A percentile compares a stretch with the other conserved stretches of the same genome.
Conservation (phyloP, 257 asterid genomes). For the Gentiana dahurica region DNA sequence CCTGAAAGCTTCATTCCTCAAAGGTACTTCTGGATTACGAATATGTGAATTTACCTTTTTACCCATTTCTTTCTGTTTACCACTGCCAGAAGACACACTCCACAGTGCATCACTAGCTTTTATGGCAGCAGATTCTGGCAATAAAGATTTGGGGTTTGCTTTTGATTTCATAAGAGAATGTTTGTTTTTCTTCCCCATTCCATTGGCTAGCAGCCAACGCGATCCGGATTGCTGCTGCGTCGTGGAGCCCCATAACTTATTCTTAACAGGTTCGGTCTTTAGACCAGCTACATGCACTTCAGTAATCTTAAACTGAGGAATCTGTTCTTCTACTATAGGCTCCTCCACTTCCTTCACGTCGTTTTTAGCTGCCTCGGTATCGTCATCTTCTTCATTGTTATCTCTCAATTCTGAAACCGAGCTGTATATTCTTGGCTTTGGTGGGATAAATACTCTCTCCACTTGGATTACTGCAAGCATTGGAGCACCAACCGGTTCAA, state of each 20-base stretch:
- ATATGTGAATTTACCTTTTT: conserved; percentile 44
- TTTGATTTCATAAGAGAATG: conserved; percentile 70
- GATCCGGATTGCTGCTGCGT: conserved; percentile 82
- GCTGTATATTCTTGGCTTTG: conserved; percentile 67
- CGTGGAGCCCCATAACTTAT: conserved; percentile 77
- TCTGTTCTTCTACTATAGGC: conserved; percentile 33
- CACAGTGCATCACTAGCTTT: conserved; percentile 65
- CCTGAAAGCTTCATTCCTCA: conserved; percentile 39
- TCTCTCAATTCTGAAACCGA: conserved; percentile 39
- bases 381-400: conserved; percentile 32
- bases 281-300: conserved; percentile 84
- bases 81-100: conserved; percentile 70
- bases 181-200: conserved; percentile 97
- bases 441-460: conserved; percentile 83
- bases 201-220: conserved; percentile 94
- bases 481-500: conserved; percentile 87
- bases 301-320: conserved; percentile 65
- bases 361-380: conserved; percentile 11
- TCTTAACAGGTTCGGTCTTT: conserved; percentile 55
- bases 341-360: conserved; percentile 29
- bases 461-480: conserved; percentile 97
- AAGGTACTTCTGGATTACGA: conserved; percentile 49
- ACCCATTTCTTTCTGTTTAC: conserved; percentile 42
- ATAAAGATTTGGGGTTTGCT: conserved; percentile 27
- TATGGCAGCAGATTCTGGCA: conserved; percentile 29